A percentile compares a stretch with the other conserved stretches of the same genome.
phyloP scores from a whole-genome alignment of 1,284 basidiomycete species.

The Takashimella tepidaria region DNA sequence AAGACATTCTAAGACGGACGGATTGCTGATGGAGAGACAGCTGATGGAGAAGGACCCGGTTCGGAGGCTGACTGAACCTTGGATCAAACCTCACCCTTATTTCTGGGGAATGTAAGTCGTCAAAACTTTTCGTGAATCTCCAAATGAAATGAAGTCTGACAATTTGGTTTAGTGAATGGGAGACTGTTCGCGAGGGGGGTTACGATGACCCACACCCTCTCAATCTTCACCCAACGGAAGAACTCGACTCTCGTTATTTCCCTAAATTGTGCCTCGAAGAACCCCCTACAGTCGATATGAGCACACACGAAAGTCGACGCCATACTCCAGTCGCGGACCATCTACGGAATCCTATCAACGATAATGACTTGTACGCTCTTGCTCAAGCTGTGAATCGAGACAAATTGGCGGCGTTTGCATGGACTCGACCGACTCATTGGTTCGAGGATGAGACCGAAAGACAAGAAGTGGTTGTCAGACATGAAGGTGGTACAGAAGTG shows the following conservation, averaged over 20 bases:
- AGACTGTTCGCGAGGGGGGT: slow-evolving; percentile 28
- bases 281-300: slow-evolving; percentile 59
- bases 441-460: slow-evolving; percentile 4
- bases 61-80: slow-evolving; percentile 76
- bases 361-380: slow-evolving; percentile 29
- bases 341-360: slow-evolving; percentile 25
- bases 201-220: slow-evolving; percentile 85
- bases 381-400: slow-evolving; percentile 25
- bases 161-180: slow-evolving; percentile 39
- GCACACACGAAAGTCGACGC: slow-evolving; percentile 15
- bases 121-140: neutral
- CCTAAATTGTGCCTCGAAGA: slow-evolving; percentile 95
- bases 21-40: slow-evolving; percentile 49
- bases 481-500: neutral
- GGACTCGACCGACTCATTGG: slow-evolving; percentile 15
- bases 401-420: slow-evolving; percentile 35
- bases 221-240: slow-evolving; percentile 84
- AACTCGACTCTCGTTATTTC: slow-evolving; percentile 95
- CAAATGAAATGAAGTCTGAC: too few relatives aligned
- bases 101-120: slow-evolving; percentile 84
- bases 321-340: slow-evolving; percentile 10
- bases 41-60: slow-evolving; percentile 86
- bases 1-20: slow-evolving; percentile 7
- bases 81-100: slow-evolving; percentile 87
- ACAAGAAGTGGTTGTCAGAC: neutral